Evolutionary conservation across 2,329 filamentous ascomycete species (phyloP), one percentile per base, ranked within the genome.

Genomic region (Myriosclerotinia scirpicola): DNA sequence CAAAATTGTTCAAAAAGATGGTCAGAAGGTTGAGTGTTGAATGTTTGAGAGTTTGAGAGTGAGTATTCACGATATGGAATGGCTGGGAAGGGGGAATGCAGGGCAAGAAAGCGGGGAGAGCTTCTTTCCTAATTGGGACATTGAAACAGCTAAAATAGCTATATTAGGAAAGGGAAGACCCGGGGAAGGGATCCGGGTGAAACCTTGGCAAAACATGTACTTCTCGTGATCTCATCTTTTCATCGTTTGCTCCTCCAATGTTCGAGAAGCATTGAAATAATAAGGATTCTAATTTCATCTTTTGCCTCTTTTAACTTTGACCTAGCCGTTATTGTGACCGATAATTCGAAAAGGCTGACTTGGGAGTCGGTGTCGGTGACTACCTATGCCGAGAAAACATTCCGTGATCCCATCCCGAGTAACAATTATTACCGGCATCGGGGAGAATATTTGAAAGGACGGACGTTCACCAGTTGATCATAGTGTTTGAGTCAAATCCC

Each of bases 41-140:
- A n/a, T 42, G 54, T 50, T 34, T 64, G 48, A 44, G 26, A 44
- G 54, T 50, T 34, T 64, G 48, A 44, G 26, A 44, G 40, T 14
- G 64, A 36, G 40, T 54, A 20, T 48, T 55, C 8, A 65, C 38
- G 36, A 65, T 48, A 46, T 52, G 53, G 11, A 44, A 67, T 56
- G 52, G 42, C 56, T 59, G 56, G 56, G 56, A 26, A 60, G 48
- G n/a, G n/a, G 64, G 59, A 20, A 46, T 46, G 55, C 40, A 34
- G 12, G 42, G 34, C 17, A 59, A 15, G 50, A 67, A 67, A 64
- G 69, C 67, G 68, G 69, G 69, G 58, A 67, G 59, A 71, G 69
- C 69, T 71, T 64, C 60, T 72, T 71, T 68, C 70, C 69, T 66
- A 17, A 66, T 70, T 66, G 42, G 65, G 67, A 53, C 40, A 15